Base-by-base conservation (phyloP, 345 rosid genomes). In the Anacardium occidentale region DNA sequence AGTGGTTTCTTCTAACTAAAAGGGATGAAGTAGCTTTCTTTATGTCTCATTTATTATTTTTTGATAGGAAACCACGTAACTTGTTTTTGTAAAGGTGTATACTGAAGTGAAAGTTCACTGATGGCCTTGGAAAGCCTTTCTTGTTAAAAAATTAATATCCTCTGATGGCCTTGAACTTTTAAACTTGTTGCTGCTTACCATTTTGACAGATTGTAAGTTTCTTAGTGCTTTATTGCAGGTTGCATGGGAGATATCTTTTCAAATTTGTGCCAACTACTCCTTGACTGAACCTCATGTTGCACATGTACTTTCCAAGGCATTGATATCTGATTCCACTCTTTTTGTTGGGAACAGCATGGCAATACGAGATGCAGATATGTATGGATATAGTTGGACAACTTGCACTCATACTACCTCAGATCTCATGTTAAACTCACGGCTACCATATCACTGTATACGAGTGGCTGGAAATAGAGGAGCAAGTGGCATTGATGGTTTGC, bases 391-490 rank as follows among this genome's bases (percentile, higher is more conserved):
- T 70, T 80, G 80, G 68, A 67, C 50, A 70, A 78, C 74, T 59
- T 73, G 64, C 74, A 34, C 47, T 70, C 75, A 75, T 21, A 73
- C 70, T 65, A 64, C 68, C 64, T 66, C 79, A 53, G 85, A 85
- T 52, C 25, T 63, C 69, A 50, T 89, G 83, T 79, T 83, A 52
- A 77, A 60, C 67, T 81, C 85, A 63, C 81, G 86, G 34, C 76
- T 83, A 66, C 83, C 84, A 29, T 86, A 76, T 78, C 90, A 83
- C 64, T 77, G 89, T 81, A 82, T 92, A 79, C 85, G 69, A 34
- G 96, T 91, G 72, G 88, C 88, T 74, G 98, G 92, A 80, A 94
- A 94, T 80, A 86, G 97, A 83, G 98, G 98, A 82, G 98, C 97
- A 70, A 94, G 98, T 81, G 98, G 98, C 68, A 94, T 94, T 80